Conservation (phyloP, 257 asterid genomes). For the Pogostemon cablin region DNA sequence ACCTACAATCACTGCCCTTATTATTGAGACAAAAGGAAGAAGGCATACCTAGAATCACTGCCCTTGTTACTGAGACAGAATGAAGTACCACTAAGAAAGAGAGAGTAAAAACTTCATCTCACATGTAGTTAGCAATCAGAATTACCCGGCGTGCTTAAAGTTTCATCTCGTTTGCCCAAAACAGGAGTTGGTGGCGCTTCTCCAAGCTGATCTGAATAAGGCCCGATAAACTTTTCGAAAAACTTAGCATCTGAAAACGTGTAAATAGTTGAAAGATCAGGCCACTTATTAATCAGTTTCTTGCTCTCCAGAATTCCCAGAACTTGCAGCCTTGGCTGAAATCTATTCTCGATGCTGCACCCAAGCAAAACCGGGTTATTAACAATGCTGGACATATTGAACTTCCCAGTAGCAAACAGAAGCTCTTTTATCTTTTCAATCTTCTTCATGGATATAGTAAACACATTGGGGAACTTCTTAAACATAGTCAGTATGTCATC, state of each 20-base stretch:
- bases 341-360: slow-evolving; percentile 38
- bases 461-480: slow-evolving; percentile 8
- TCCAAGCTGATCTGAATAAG: not conserved
- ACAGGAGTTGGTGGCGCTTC: not conserved
- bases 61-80: no score
- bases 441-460: slow-evolving; percentile 29
- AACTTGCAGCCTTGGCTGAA: slow-evolving; percentile 34
- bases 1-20: no score
- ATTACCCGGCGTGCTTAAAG: not conserved
- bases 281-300: slow-evolving; percentile 17
- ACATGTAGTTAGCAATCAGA: no score
- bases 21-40: no score
- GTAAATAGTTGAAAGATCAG: not conserved
- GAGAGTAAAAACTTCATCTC: no score
- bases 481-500: slow-evolving; percentile 9
- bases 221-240: slow-evolving; percentile 21
- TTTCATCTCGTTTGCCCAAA: not conserved
- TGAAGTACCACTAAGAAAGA: not conserved
- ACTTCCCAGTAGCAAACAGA: slow-evolving; percentile 32
- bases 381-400: slow-evolving; percentile 25
- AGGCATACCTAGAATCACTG: no score
- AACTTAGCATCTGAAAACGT: not conserved
- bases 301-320: slow-evolving; percentile 6
- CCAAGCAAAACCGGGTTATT: slow-evolving; percentile 26
- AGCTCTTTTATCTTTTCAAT: slow-evolving; percentile 28